Evolutionary conservation across 1,139 yeast species (phyloP).

Genomic region (Taphrina communis): DNA sequence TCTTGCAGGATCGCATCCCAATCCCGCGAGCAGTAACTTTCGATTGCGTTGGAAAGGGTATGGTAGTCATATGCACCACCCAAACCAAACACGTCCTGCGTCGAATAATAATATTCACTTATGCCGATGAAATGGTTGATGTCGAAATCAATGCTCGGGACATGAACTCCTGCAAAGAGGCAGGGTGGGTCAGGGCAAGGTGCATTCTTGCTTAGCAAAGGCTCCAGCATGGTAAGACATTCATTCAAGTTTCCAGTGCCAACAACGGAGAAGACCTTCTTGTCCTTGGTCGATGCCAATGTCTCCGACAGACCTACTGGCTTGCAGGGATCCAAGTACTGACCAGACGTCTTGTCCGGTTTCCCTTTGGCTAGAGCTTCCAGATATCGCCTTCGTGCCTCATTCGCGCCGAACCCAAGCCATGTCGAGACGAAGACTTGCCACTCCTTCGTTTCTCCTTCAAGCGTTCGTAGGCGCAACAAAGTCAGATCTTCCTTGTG

Average conservation of each 20-base stretch:
- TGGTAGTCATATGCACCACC: conserved; percentile 54
- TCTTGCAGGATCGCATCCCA: conserved; percentile 56
- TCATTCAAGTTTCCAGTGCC: conserved; percentile 68
- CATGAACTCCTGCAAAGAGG: conserved; percentile 55
- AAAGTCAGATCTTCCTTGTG: conserved; percentile 63
- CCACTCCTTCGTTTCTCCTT: conserved; percentile 55
- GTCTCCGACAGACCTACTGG: conserved; percentile 55
- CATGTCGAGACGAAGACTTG: conserved; percentile 73
- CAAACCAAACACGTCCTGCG: conserved; percentile 57
- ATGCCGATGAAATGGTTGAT: conserved; percentile 75
- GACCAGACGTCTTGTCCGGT: conserved; percentile 21
- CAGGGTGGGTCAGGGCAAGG: conserved; percentile 57
- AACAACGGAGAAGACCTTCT: conserved; percentile 44
- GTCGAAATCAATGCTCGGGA: conserved; percentile 73
- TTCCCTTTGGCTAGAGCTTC: conserved; percentile 46
- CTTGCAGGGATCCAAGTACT: conserved; percentile 64
- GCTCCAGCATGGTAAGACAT: conserved; percentile 62
- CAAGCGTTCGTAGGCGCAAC: conserved; percentile 58
- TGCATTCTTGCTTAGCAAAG: conserved; percentile 58
- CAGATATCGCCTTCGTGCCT: conserved; percentile 64
- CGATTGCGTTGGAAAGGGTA: conserved; percentile 57
- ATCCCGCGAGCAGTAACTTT: conserved; percentile 57
- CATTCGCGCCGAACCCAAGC: conserved; percentile 77
- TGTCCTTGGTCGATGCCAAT: conserved; percentile 31
- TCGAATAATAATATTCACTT: conserved; percentile 81